Conservation (phyloP, 2,329 filamentous ascomycete genomes). For the Orbilia quercus region DNA sequence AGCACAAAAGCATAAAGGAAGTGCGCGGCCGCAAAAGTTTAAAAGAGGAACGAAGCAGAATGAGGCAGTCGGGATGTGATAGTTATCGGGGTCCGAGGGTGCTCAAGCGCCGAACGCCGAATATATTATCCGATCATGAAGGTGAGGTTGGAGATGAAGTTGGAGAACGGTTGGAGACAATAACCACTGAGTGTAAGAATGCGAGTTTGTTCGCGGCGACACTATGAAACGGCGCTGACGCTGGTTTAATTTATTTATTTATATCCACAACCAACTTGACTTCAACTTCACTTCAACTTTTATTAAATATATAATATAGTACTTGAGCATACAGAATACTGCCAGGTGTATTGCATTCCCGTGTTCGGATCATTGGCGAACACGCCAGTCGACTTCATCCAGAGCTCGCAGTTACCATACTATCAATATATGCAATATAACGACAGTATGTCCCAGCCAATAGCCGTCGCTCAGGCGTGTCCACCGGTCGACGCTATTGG, state of each 20-base stretch:
- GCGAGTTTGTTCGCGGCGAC: background rate
- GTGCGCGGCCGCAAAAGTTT: background rate
- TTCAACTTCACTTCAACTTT: no score
- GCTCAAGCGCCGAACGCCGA: no score
- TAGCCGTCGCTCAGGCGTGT: background rate
- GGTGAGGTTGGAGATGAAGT: no score
- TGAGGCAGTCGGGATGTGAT: background rate
- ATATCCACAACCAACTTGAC: background rate
- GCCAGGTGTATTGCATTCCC: slow-evolving; percentile 8
- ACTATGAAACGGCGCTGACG: background rate
- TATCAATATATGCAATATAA: no score
- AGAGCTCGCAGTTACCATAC: no score
- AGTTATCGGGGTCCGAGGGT: slow-evolving; percentile 3
- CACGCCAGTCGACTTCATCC: no score
- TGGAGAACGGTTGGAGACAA: no score
- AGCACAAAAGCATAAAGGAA: slow-evolving; percentile 13
- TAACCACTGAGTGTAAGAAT: background rate
- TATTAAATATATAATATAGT: no score
- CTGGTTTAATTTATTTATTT: background rate
- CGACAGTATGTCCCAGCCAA: background rate
- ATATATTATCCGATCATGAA: no score
- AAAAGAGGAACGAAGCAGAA: background rate
- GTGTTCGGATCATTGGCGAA: slow-evolving; percentile 52
- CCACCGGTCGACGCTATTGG: background rate
- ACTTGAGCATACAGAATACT: no score